Evolutionary conservation across 495 filamentous ascomycete species (phyloP).

Genomic region (Schizothecium vesticola): DNA sequence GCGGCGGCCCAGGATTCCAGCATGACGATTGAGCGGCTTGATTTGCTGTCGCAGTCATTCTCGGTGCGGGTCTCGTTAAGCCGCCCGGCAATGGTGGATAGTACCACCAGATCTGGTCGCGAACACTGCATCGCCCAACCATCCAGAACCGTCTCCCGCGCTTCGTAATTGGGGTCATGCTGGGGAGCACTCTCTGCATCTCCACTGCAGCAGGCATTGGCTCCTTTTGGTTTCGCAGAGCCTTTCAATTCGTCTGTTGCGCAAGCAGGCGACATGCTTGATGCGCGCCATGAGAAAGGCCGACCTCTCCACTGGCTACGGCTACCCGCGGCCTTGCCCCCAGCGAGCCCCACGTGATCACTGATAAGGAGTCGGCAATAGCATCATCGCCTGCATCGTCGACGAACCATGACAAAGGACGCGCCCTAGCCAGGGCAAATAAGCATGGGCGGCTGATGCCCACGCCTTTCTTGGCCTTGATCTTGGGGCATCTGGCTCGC

Average conservation of each 20-base stretch:
- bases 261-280: not conserved
- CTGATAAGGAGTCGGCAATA: slow-evolving; percentile 27
- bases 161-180: not conserved
- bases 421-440: slow-evolving; percentile 11
- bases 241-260: slow-evolving; percentile 6
- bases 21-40: not conserved
- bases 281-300: slow-evolving; percentile 10
- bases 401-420: slow-evolving; percentile 25
- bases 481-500: not conserved
- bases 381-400: slow-evolving; percentile 28
- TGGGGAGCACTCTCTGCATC: not conserved
- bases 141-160: not conserved
- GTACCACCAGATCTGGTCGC: not conserved
- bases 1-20: not conserved
- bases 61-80: not conserved
- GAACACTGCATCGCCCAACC: not conserved
- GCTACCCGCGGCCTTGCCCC: slow-evolving; percentile 28
- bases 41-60: not conserved
- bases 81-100: not conserved
- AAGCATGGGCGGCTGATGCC: slow-evolving; percentile 1
- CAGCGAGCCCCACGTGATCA: slow-evolving; percentile 19
- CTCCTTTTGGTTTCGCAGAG: not conserved
- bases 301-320: slow-evolving; percentile 15
- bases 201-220: slow-evolving; percentile 4
- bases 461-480: not conserved